A percentile compares a stretch with the other conserved stretches of the same genome.
phyloP scores from a whole-genome alignment of 2,329 filamentous ascomycete genomes.

The Graphiopsis chlorocephala region DNA sequence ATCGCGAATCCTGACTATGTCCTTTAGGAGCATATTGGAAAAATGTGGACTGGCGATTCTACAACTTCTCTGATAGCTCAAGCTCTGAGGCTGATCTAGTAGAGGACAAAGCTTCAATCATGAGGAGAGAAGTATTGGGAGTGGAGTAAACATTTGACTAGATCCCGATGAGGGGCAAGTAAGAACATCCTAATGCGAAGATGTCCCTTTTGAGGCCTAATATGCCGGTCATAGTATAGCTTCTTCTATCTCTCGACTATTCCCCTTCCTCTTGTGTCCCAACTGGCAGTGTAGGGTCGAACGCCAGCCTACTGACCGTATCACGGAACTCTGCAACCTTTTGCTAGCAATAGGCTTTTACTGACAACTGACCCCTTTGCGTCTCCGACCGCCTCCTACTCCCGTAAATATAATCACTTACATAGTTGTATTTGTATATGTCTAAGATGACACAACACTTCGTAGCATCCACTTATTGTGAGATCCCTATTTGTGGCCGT shows the following conservation, averaged over 20 bases:
- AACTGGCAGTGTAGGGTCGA: neutral
- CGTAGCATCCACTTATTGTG: neutral
- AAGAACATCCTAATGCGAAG: neutral
- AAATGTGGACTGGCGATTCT: neutral
- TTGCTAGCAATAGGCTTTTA: neutral
- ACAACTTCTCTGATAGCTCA: neutral
- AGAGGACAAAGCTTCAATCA: too few relatives aligned
- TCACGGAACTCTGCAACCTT: neutral
- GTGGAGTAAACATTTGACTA: too few relatives aligned
- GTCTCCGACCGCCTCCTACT: neutral
- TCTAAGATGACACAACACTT: neutral
- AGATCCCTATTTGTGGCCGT: neutral
- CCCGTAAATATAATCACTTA: neutral
- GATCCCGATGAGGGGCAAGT: too few relatives aligned
- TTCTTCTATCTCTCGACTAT: neutral
- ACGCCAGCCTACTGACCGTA: neutral
- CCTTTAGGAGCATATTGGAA: neutral
- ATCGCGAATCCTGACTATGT: neutral
- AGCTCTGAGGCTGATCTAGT: neutral
- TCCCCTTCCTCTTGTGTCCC: neutral
- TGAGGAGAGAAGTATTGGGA: too few relatives aligned
- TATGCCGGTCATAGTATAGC: neutral
- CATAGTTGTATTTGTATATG: neutral
- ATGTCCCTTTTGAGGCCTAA: neutral
- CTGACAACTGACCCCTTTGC: neutral